Conservation (phyloP, 2,329 filamentous ascomycete species). For the Cercospora janseana region DNA sequence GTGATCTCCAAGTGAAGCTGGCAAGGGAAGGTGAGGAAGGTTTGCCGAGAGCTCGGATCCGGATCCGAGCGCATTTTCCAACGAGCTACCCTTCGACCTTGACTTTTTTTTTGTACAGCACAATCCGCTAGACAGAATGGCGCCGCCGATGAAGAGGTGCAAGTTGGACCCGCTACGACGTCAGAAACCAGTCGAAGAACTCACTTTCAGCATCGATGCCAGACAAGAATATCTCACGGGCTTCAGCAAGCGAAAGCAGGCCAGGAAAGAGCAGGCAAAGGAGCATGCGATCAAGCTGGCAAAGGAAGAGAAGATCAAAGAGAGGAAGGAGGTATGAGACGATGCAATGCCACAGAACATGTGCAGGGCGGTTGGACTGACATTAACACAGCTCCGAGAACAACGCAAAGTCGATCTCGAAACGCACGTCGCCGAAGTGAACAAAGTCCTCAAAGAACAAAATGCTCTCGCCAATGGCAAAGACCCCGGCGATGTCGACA, state of each 20-base stretch:
- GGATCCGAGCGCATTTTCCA: constrained; percentile 13
- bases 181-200: constrained; percentile 50
- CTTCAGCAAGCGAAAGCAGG: constrained; percentile 92
- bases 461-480: constrained; percentile 34
- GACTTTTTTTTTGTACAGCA: not conserved
- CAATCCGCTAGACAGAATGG: constrained; percentile 6
- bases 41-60: not conserved
- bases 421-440: constrained; percentile 74
- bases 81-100: not conserved
- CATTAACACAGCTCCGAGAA: constrained; percentile 83
- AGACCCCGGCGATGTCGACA: constrained; percentile 36
- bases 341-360: too few species aligned
- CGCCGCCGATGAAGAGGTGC: constrained; percentile 15
- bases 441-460: constrained; percentile 65
- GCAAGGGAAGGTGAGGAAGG: not conserved
- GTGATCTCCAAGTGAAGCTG: constrained; percentile 2
- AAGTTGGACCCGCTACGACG: constrained; percentile 12
- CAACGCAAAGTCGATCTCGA: constrained; percentile 79
- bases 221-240: constrained; percentile 88
- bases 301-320: constrained; percentile 70
- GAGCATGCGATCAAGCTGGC: constrained; percentile 75
- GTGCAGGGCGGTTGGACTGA: too few species aligned
- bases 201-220: constrained; percentile 77
- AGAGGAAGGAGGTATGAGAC: constrained; percentile 76
- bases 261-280: constrained; percentile 79